Conservation (phyloP, 2,329 filamentous ascomycete genomes). For the Fragosphaeria purpurea region DNA sequence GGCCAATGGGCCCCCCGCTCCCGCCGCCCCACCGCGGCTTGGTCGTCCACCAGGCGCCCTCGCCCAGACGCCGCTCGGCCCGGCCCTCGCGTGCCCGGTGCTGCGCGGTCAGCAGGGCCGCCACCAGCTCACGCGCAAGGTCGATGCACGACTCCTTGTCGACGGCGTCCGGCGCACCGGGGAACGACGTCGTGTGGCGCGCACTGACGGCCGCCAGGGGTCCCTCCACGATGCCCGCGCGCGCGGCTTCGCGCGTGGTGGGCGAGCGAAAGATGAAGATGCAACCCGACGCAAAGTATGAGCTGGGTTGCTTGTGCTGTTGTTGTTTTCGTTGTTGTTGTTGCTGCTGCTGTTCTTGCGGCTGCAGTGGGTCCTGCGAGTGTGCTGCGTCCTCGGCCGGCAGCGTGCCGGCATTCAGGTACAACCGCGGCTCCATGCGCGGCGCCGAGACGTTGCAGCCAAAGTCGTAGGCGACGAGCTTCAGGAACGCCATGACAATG, state of each 20-base stretch:
- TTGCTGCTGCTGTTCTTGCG: background rate
- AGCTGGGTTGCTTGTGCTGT: slow-evolving; percentile 21
- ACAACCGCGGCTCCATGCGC: slow-evolving; percentile 48
- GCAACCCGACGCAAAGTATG: slow-evolving; percentile 49
- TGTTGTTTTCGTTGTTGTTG: background rate
- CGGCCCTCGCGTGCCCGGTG: slow-evolving; percentile 50
- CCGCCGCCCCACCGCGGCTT: slow-evolving; percentile 54
- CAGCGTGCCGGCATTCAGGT: slow-evolving; percentile 27
- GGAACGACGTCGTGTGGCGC: slow-evolving; percentile 44
- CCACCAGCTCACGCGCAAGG: slow-evolving; percentile 49
- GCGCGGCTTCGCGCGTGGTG: slow-evolving; percentile 47
- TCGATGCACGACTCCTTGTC: slow-evolving; percentile 49
- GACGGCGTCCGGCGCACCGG: slow-evolving; percentile 7
- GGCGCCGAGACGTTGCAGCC: slow-evolving; percentile 50
- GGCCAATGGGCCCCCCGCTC: slow-evolving; percentile 50
- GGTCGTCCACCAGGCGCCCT: slow-evolving; percentile 52
- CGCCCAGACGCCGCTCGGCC: slow-evolving; percentile 45
- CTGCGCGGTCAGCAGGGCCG: slow-evolving; percentile 52
- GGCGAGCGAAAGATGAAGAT: slow-evolving; percentile 52
- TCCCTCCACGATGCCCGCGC: slow-evolving; percentile 50
- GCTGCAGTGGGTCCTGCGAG: background rate
- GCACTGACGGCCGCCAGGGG: slow-evolving; percentile 52
- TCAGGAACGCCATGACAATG: slow-evolving; percentile 50
- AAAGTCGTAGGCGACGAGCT: slow-evolving; percentile 56
- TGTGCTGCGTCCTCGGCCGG: background rate